phyloP scores from a whole-genome alignment of 305 asterid species.

The Petunia hybrid region DNA sequence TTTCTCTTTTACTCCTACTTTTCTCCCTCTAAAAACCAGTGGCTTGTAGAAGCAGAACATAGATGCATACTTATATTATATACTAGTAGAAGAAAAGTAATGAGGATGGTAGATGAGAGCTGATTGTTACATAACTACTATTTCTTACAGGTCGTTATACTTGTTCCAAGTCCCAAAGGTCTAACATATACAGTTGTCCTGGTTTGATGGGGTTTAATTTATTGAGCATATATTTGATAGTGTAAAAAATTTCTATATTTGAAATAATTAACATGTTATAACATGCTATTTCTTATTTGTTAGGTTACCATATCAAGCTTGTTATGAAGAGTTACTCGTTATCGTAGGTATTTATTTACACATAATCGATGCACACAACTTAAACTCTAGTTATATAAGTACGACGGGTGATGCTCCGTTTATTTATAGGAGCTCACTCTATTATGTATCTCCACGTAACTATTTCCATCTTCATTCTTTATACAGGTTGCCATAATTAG shows the following conservation, averaged over 20 bases:
- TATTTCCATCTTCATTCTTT: constrained; percentile 2
- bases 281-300: no score
- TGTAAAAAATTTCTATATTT: no score
- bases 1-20: constrained; percentile 29
- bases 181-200: not conserved
- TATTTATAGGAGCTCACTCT: constrained; percentile 4
- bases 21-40: not conserved
- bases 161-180: constrained; percentile 37
- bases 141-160: constrained; percentile 37
- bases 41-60: constrained; percentile 17
- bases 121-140: not conserved
- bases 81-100: constrained; percentile 18
- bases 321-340: no score
- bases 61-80: not conserved
- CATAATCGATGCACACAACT: no score
- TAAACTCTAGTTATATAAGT: not conserved
- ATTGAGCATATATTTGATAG: no score
- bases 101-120: not conserved
- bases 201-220: not conserved
- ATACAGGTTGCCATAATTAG: not conserved
- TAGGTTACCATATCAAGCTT: no score
- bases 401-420: not conserved
- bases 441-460: constrained; percentile 12
- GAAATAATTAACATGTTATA: no score
- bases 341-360: no score